Evolutionary conservation across 1,284 basidiomycete genomes (phyloP), one percentile per base, ranked within the genome.

Genomic region (Rhodotorula sp.): DNA sequence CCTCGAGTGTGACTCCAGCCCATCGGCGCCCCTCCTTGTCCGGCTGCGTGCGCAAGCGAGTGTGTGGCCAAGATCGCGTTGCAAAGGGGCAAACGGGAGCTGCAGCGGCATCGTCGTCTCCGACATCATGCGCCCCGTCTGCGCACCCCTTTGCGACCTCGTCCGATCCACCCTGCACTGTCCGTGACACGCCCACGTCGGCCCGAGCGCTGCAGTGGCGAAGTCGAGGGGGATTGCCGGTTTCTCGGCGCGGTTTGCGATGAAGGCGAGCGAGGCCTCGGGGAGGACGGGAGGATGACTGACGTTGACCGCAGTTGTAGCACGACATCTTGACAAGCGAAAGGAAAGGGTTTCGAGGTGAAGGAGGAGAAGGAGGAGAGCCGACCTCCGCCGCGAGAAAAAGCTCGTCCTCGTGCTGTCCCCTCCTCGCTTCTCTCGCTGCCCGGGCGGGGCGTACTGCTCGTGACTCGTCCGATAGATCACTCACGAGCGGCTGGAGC

Each of bases 281-380:
- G 12, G 58, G 3, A 41, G 2, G 25, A 23, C n/a, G 8, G 53
- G 27, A 34, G 25, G 16, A 27, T 34, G 50, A 55, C 67, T 68
- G 12, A 66, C 70, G 63, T 61, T 72, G 70, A 58, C 70, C 70
- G 70, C 70, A 72, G 70, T 68, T 68, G 66, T 72, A 72, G 70
- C 70, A 72, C 25, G 70, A 68, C 70, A 72, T 72, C 46, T 64
- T 48, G 14, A 23, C 13, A 45, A 7, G 4, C 3, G 50, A 10
- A 44, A 45, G 41, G 49, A 61, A 49, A n/a, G 41, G 52, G 52
- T n/a, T 25, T 21, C 9, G 57, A 27, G 23, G 45, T 45, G 27
- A 25, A n/a, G 42, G 17, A 1, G 46, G 56, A 7, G 45, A 7
- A 46, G 44, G 46, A 19, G 52, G 25, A 41, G 54, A 16, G 27